Conservation (phyloP, 2,329 filamentous ascomycete species). For the Beauveria varroae region DNA sequence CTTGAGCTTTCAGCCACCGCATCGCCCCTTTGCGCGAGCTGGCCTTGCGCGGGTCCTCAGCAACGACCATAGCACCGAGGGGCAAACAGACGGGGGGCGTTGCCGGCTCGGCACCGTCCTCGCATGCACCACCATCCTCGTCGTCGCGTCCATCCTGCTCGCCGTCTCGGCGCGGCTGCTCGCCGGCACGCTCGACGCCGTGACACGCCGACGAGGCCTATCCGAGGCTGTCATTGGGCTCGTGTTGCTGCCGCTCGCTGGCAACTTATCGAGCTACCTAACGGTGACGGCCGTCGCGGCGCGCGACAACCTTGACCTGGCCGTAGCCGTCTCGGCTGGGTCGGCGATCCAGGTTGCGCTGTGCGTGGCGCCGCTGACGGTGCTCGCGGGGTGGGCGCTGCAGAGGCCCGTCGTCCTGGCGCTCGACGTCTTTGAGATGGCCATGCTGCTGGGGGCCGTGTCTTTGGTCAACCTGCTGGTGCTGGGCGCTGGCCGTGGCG, state of each 20-base stretch:
- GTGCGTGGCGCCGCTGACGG: constrained; percentile 52
- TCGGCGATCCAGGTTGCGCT: constrained; percentile 55
- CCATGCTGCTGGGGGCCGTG: constrained; percentile 62
- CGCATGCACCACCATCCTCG: constrained; percentile 39
- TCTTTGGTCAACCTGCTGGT: constrained; percentile 71
- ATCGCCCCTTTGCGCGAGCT: background rate
- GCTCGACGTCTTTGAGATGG: constrained; percentile 69
- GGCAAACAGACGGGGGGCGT: background rate
- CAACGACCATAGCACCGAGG: constrained; percentile 7
- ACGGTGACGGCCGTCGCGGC: constrained; percentile 47
- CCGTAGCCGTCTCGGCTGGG: constrained; percentile 49
- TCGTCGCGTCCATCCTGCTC: constrained; percentile 47
- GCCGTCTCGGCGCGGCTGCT: constrained; percentile 55
- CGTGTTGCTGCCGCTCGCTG: constrained; percentile 54
- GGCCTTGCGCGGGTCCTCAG: background rate
- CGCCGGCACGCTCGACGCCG: constrained; percentile 49
- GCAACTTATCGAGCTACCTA: constrained; percentile 52
- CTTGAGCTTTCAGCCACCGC: background rate
- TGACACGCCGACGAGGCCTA: constrained; percentile 40
- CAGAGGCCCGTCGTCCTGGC: constrained; percentile 54
- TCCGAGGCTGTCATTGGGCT: constrained; percentile 53
- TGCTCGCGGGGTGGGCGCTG: constrained; percentile 52
- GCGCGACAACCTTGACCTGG: constrained; percentile 52
- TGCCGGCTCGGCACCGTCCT: constrained; percentile 8
- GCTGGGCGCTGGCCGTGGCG: background rate